Evolutionary conservation across 139 green algal species (phyloP).

Genomic region (Closterium sp.): DNA sequence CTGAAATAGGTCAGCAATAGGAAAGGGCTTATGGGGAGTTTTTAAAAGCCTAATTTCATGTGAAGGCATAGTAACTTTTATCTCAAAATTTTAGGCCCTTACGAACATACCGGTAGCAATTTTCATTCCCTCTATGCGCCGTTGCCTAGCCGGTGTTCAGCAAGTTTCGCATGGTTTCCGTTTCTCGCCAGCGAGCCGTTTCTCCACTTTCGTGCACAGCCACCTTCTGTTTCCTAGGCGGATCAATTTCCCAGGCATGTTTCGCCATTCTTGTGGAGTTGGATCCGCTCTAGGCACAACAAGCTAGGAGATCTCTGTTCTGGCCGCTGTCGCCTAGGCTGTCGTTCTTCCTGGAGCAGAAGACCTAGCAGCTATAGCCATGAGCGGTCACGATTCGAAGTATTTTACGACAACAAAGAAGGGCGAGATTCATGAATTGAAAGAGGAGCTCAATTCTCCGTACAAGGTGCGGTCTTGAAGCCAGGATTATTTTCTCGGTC

Average conservation of each 20-base stretch:
- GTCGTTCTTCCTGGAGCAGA: not conserved
- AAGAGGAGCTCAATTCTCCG: conserved; percentile 83
- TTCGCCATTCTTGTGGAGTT: too few species aligned
- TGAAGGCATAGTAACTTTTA: not conserved
- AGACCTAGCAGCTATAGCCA: not conserved
- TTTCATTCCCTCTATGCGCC: not conserved
- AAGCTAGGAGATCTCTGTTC: not conserved
- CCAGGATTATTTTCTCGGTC: not conserved
- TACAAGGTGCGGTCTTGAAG: conserved; percentile 61
- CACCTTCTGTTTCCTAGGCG: not conserved
- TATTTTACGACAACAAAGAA: conserved; percentile 96
- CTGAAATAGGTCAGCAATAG: too few species aligned
- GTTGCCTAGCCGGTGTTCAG: not conserved
- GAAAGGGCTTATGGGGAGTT: too few species aligned
- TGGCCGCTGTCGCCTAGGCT: not conserved
- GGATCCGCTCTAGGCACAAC: not conserved
- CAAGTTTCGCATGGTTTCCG: not conserved
- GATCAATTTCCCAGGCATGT: not conserved
- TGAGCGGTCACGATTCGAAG: conserved; percentile 60
- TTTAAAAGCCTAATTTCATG: too few species aligned
- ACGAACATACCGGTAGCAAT: too few species aligned
- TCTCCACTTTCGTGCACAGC: not conserved
- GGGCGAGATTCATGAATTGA: conserved; percentile 91
- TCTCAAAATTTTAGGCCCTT: too few species aligned
- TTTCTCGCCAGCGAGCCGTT: not conserved